These are phyloP conservation scores for Carex arenaria DNA, from an alignment of 202 grass and related monocot species.

Conservation along the genomic window DNA sequence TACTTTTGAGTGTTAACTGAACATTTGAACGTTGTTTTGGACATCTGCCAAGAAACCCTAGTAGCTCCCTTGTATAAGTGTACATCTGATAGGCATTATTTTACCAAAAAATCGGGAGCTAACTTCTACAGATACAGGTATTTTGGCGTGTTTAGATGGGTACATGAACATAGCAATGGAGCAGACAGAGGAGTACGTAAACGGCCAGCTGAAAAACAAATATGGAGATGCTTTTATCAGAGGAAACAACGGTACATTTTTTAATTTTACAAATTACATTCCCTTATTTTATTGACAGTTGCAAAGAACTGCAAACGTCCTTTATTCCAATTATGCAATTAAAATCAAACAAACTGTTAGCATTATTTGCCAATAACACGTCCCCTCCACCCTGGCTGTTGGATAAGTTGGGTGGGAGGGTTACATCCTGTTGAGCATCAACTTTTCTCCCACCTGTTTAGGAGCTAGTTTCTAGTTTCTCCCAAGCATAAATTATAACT, in stretches of 20 bases:
- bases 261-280: background rate
- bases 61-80: background rate
- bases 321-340: background rate
- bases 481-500: background rate
- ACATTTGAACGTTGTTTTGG: background rate
- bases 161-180: conserved; percentile 99
- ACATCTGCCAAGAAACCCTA: background rate
- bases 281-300: background rate
- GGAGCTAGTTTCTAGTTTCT: background rate
- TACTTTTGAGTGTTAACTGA: background rate
- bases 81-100: background rate
- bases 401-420: background rate
- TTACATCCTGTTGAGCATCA: background rate
- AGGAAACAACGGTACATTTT: conserved; percentile 60
- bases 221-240: conserved; percentile 87
- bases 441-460: background rate
- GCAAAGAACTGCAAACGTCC: background rate
- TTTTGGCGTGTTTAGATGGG: conserved; percentile 73
- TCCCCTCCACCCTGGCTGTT: background rate
- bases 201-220: conserved; percentile 74
- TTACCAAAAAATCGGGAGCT: background rate
- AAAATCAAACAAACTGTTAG: background rate
- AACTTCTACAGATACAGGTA: conserved; percentile 34
- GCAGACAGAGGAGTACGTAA: conserved; percentile 82
- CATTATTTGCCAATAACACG: background rate